Base-by-base conservation (phyloP, 140 eudicot species). In the Senecio squalidus region DNA sequence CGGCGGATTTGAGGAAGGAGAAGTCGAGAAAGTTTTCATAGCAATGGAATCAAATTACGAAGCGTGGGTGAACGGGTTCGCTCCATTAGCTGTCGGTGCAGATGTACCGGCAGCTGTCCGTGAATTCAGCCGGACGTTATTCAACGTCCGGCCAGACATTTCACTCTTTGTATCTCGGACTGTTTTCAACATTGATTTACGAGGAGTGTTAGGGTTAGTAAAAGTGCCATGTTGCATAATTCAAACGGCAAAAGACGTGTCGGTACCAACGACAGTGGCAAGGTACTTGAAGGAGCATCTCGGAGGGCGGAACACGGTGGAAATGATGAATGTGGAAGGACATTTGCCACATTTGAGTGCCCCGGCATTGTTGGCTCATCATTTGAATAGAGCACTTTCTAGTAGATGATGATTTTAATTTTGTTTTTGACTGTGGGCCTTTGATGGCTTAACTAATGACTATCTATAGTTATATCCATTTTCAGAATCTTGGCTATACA, bases 1-100 rank as follows among this genome's bases (percentile, higher is more conserved):
- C 51, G 99, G 99, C 1, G 99, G 99, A 55, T 92, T 88, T 46
- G 99, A 87, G 56, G 63, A 49, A 39, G 89, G 76, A 0, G 99
- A 92, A 67, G 67, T 92, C 15, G 96, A 92, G 75, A 76, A 76
- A 14, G 80, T 92, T 5, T 92, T 88, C 76, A 64, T 82, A 4
- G 99, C 99, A 63, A 92, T 92, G 99, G 81, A 84, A 64, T 68
- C 94, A 0, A 92, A 92, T 31, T 93, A 93, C 68, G 82, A 64
- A 55, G 96, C 99, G 0, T 93, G 96, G 96, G 99, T 84, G 30
- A 74, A 66, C 44, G 99, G 99, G 0, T 93, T 79, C 55, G 99
- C 99, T 53, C 99, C 99, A 4, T 52, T 93, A 15, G 93, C 99
- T 14, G 96, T 93, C 8, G 96, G 98, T 5, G 98, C 98, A 0